Evolutionary conservation across 108 stramenopile species (phyloP).

Genomic region (Cyclotella baltica): DNA sequence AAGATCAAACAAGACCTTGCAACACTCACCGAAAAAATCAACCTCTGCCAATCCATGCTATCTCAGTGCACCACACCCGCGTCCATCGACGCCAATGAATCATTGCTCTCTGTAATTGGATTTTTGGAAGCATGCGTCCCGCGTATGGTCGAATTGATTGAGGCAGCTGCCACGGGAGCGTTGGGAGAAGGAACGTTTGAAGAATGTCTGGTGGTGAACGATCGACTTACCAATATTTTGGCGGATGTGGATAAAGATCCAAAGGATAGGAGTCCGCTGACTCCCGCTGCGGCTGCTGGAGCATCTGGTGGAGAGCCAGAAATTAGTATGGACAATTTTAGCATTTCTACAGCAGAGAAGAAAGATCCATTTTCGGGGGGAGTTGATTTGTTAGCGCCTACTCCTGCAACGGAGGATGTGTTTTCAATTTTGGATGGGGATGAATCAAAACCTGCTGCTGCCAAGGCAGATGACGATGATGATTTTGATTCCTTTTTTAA

Average conservation of each 20-base stretch:
- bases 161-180: constrained; percentile 68
- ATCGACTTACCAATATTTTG: constrained; percentile 69
- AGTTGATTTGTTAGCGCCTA: constrained; percentile 32
- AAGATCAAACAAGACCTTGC: constrained; percentile 74
- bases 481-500: constrained; percentile 59
- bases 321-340: constrained; percentile 14
- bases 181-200: constrained; percentile 69
- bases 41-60: constrained; percentile 69
- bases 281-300: constrained; percentile 19
- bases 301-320: neutral
- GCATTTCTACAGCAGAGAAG: neutral
- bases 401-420: constrained; percentile 24
- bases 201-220: constrained; percentile 78
- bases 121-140: constrained; percentile 88
- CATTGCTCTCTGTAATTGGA: constrained; percentile 70
- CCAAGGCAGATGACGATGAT: constrained; percentile 38
- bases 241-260: constrained; percentile 49
- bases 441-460: neutral
- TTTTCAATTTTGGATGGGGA: constrained; percentile 31
- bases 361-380: constrained; percentile 39
- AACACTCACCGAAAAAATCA: constrained; percentile 76
- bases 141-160: constrained; percentile 86
- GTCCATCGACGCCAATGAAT: constrained; percentile 58
- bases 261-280: constrained; percentile 24
- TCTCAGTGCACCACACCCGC: constrained; percentile 26